Evolutionary conservation across 371 early-diverging fungal genomes (phyloP).

Genomic region (Catenaria anguillulae): DNA sequence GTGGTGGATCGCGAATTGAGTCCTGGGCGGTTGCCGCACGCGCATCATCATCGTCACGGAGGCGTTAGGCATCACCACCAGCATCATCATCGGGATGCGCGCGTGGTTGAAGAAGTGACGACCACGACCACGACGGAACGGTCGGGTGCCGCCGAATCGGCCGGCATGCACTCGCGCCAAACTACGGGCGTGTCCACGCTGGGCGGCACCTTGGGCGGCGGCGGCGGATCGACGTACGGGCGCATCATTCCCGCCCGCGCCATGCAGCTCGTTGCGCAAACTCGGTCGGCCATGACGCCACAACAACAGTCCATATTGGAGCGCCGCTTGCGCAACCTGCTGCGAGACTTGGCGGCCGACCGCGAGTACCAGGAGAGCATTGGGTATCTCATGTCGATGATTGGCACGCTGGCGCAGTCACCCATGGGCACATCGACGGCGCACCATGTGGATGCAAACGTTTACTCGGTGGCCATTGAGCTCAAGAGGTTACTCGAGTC

Average conservation of each 20-base stretch:
- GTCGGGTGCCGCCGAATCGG: background rate
- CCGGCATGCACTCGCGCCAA: background rate
- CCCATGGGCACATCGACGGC: background rate
- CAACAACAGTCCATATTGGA: background rate
- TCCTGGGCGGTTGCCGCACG: too few species aligned
- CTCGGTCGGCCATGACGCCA: background rate
- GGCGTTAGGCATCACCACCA: too few species aligned
- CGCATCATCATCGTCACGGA: background rate
- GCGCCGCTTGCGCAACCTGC: background rate
- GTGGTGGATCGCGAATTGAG: too few species aligned
- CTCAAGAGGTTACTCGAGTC: slow-evolving; percentile 1
- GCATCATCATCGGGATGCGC: too few species aligned
- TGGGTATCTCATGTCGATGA: slow-evolving; percentile 1
- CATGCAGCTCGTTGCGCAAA: background rate
- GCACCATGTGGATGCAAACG: background rate
- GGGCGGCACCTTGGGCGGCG: background rate
- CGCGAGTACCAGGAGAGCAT: slow-evolving; percentile 9
- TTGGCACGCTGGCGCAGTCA: background rate
- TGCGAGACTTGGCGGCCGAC: slow-evolving; percentile 5
- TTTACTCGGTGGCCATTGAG: background rate
- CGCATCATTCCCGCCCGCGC: background rate
- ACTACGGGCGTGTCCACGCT: background rate
- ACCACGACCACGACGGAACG: too few species aligned
- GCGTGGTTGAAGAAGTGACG: too few species aligned
- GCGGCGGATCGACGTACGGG: too few species aligned